Conservation (phyloP, 768 basidiomycete genomes). For the Boletus sp. region DNA sequence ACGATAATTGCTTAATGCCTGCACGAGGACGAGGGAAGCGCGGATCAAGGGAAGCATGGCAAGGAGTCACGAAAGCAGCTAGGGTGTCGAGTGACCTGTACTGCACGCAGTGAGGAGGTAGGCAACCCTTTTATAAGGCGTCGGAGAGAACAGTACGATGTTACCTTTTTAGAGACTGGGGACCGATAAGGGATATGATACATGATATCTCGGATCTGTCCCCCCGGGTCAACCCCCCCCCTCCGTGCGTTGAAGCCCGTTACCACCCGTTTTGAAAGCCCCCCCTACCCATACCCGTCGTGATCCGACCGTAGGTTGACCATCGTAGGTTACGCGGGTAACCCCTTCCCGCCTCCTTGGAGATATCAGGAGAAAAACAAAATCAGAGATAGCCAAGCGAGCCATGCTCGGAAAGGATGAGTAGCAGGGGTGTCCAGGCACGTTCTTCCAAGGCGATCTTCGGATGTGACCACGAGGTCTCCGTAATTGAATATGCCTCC, state of each 20-base stretch:
- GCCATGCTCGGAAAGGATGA: not conserved
- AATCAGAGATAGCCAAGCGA: not conserved
- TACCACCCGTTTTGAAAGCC: not conserved
- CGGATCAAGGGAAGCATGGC: slow-evolving; percentile 46
- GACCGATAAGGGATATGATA: not conserved
- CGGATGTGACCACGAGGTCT: not conserved
- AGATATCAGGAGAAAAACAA: not conserved
- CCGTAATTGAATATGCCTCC: not conserved
- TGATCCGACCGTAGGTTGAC: slow-evolving; percentile 1
- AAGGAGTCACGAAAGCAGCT: not conserved
- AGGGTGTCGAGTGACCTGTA: not conserved
- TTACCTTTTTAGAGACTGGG: slow-evolving; percentile 2
- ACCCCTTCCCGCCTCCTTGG: not conserved
- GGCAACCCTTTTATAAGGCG: slow-evolving; percentile 18
- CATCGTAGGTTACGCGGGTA: not conserved
- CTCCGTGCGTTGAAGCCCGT: not conserved
- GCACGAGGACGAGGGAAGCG: slow-evolving; percentile 44
- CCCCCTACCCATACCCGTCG: slow-evolving; percentile 1
- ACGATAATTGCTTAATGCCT: slow-evolving; percentile 48
- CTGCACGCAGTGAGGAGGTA: not conserved
- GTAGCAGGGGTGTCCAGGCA: not conserved
- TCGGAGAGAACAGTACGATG: not conserved
- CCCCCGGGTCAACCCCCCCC: not conserved
- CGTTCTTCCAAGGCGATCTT: not conserved
- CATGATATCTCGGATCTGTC: not conserved